A percentile compares a stretch with the other conserved stretches of the same genome.
These are phyloP conservation scores for Diaporthe eres DNA, from an alignment of 2,329 filamentous ascomycete genomes.

Conservation along the genomic window DNA sequence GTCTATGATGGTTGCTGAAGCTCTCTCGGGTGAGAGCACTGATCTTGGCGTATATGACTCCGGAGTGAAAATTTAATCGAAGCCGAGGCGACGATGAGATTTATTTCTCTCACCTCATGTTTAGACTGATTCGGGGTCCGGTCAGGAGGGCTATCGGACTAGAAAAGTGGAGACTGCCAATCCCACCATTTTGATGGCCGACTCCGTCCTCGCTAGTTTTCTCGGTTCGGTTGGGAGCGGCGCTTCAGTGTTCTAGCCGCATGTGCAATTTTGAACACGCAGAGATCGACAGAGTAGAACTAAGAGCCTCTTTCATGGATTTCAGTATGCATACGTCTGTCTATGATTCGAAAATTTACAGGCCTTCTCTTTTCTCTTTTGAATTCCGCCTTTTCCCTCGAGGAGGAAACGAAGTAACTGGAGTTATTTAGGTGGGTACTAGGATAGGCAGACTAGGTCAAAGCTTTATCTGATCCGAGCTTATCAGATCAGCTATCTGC, in stretches of 20 bases:
- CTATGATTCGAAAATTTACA: too few relatives aligned
- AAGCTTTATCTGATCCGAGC: conserved; percentile 8
- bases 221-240: conserved; percentile 7
- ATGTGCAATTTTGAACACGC: not conserved
- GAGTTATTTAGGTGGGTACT: not conserved
- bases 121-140: conserved; percentile 14
- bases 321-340: not conserved
- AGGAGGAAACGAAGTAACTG: not conserved
- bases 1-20: not conserved
- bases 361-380: not conserved
- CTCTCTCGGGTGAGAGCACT: not conserved
- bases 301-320: not conserved
- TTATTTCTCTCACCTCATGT: conserved; percentile 19
- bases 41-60: not conserved
- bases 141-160: conserved; percentile 4
- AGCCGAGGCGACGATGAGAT: conserved; percentile 6
- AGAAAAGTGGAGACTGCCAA: conserved; percentile 22
- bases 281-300: not conserved
- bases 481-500: not conserved
- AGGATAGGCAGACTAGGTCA: not conserved
- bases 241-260: not conserved
- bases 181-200: conserved; percentile 21
- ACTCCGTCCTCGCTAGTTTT: conserved; percentile 18
- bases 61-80: not conserved
- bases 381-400: not conserved